These are phyloP conservation scores for Anisogramma anomala DNA, from an alignment of 2,329 filamentous ascomycete genomes.

Conservation along the genomic window DNA sequence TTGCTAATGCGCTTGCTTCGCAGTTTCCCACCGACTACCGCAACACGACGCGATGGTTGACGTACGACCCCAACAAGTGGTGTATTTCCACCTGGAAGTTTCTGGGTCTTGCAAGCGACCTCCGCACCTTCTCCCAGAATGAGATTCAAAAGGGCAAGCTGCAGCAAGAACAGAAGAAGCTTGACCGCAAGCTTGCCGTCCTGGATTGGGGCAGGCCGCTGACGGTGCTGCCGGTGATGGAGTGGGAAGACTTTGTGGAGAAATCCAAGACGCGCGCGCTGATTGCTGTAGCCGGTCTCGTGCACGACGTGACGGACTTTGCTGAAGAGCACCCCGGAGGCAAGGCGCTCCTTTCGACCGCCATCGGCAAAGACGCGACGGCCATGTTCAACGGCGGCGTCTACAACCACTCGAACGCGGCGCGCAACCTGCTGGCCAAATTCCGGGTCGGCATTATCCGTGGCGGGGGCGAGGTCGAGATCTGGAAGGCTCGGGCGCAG, in stretches of 20 bases:
- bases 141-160: slow-evolving; percentile 59
- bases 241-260: slow-evolving; percentile 75
- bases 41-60: slow-evolving; percentile 58
- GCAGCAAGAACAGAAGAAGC: slow-evolving; percentile 57
- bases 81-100: slow-evolving; percentile 57
- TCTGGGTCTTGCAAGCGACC: slow-evolving; percentile 53
- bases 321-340: slow-evolving; percentile 82
- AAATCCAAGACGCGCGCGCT: slow-evolving; percentile 67
- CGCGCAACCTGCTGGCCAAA: slow-evolving; percentile 76
- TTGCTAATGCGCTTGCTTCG: neutral
- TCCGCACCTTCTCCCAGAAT: slow-evolving; percentile 56
- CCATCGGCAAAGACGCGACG: slow-evolving; percentile 77
- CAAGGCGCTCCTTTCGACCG: slow-evolving; percentile 70
- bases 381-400: slow-evolving; percentile 87
- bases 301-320: slow-evolving; percentile 74
- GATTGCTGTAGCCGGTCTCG: slow-evolving; percentile 67
- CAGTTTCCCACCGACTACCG: slow-evolving; percentile 57
- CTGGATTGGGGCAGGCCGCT: slow-evolving; percentile 57
- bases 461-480: slow-evolving; percentile 79
- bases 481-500: slow-evolving; percentile 55
- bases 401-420: slow-evolving; percentile 80
- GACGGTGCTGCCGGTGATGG: slow-evolving; percentile 56
- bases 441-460: slow-evolving; percentile 80
- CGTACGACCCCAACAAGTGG: slow-evolving; percentile 64
- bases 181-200: slow-evolving; percentile 50